Evolutionary conservation across 768 basidiomycete species (phyloP).

Genomic region (Tubosaeta brunneosetosa): DNA sequence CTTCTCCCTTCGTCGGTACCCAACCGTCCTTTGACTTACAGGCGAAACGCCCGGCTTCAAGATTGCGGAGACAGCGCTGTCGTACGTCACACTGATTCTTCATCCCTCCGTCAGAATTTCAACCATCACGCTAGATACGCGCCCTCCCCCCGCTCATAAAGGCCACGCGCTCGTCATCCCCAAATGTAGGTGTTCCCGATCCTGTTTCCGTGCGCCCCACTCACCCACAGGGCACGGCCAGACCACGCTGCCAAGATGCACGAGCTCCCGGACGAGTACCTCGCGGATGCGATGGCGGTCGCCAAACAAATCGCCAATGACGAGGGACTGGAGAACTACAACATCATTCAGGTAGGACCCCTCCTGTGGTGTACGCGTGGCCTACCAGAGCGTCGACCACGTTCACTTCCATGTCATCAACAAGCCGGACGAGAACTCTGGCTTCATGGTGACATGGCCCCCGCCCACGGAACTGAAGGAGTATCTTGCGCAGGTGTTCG

Average conservation of each 20-base stretch:
- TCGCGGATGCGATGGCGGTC: slow-evolving; percentile 69
- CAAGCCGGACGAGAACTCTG: slow-evolving; percentile 67
- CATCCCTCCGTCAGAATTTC: too few species aligned
- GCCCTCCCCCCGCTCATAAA: slow-evolving; percentile 82
- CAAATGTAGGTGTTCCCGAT: slow-evolving; percentile 53
- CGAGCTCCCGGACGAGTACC: slow-evolving; percentile 79
- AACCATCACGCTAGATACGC: slow-evolving; percentile 42
- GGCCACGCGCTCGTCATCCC: slow-evolving; percentile 91
- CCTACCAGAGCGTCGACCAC: slow-evolving; percentile 70
- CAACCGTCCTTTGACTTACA: slow-evolving; percentile 23
- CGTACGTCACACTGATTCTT: slow-evolving; percentile 41
- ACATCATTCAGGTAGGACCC: slow-evolving; percentile 64
- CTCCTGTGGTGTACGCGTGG: slow-evolving; percentile 41
- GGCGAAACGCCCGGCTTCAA: slow-evolving; percentile 87
- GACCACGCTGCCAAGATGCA: slow-evolving; percentile 85
- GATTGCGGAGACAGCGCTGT: slow-evolving; percentile 66
- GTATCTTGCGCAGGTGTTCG: slow-evolving; percentile 7
- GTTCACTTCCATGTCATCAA: slow-evolving; percentile 94
- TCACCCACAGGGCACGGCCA: slow-evolving; percentile 25
- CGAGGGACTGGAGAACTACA: slow-evolving; percentile 70
- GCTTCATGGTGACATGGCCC: slow-evolving; percentile 73
- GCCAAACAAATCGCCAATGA: slow-evolving; percentile 82
- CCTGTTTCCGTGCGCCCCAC: background rate
- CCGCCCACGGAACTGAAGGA: slow-evolving; percentile 7
- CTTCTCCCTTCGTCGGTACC: too few species aligned